These are phyloP conservation scores for Yamadazyma mexicana DNA, from an alignment of 1,139 yeast species.

Conservation along the genomic window DNA sequence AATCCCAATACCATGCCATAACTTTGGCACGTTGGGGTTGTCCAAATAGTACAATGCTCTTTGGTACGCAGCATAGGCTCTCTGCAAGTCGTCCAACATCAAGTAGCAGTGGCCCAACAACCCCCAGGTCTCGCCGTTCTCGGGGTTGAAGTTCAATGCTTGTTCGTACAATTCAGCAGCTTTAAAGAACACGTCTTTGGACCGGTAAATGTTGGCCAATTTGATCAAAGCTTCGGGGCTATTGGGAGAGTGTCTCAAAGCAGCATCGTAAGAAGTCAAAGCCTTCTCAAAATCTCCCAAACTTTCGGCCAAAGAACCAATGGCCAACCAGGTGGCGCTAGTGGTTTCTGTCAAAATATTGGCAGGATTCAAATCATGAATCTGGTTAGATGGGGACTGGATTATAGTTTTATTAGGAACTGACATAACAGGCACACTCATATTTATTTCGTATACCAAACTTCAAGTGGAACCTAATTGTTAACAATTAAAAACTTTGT, in stretches of 20 bases:
- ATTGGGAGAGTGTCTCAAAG: conserved; percentile 82
- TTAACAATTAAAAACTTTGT: conserved; percentile 1
- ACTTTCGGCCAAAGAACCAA: conserved; percentile 87
- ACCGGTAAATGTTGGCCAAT: conserved; percentile 83
- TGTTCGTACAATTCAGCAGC: conserved; percentile 93
- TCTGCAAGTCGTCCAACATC: conserved; percentile 93
- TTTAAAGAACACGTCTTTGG: conserved; percentile 85
- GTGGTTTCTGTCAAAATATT: conserved; percentile 59
- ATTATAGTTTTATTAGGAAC: conserved; percentile 1
- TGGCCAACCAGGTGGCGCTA: conserved; percentile 90
- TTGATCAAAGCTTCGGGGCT: conserved; percentile 83
- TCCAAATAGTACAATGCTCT: conserved; percentile 89
- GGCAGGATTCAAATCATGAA: conserved; percentile 13
- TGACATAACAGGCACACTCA: conserved; percentile 5
- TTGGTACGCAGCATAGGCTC: conserved; percentile 96
- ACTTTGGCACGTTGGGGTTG: conserved; percentile 92
- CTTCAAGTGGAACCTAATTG: too few species aligned
- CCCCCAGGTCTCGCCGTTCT: conserved; percentile 97
- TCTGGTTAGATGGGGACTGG: conserved; percentile 7
- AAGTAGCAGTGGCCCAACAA: conserved; percentile 93
- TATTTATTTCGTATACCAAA: too few species aligned
- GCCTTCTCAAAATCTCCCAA: conserved; percentile 90
- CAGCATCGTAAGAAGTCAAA: conserved; percentile 84
- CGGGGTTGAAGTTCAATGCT: conserved; percentile 78
- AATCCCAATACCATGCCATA: conserved; percentile 98